Conservation (phyloP, 1,284 basidiomycete genomes). For the Sutorius eximius region DNA sequence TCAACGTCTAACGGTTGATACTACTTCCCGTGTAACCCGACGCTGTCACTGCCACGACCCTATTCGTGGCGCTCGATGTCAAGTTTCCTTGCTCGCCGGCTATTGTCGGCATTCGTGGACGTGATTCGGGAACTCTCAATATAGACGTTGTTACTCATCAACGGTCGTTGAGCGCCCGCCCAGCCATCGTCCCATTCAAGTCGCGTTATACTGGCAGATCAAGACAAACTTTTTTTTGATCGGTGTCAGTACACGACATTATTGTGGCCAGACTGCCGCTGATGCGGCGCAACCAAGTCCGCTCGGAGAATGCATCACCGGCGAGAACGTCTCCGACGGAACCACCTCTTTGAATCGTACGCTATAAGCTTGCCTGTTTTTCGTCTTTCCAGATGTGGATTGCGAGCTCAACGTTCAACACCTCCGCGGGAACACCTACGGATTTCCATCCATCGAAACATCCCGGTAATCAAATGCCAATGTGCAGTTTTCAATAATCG, state of each 20-base stretch:
- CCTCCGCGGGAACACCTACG: not conserved
- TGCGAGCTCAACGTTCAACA: not conserved
- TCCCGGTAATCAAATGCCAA: not conserved
- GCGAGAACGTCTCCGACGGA: not conserved
- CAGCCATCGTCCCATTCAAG: not conserved
- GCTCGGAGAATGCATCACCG: not conserved
- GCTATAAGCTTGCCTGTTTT: not conserved
- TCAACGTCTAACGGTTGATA: not conserved
- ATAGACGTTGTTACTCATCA: not conserved
- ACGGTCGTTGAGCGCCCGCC: not conserved
- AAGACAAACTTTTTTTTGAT: constrained; percentile 2
- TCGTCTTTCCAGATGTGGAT: not conserved
- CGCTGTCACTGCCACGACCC: not conserved
- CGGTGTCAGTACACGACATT: not conserved
- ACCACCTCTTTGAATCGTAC: not conserved
- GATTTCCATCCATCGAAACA: not conserved
- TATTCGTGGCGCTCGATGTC: not conserved
- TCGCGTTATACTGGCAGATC: not conserved
- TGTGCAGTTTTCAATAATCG: not conserved
- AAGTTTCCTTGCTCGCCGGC: not conserved
- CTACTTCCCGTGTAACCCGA: not conserved
- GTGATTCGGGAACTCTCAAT: not conserved
- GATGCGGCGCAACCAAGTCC: not conserved
- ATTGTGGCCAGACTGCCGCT: not conserved
- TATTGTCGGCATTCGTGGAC: not conserved